Evolutionary conservation across 305 asterid species (phyloP), one percentile per base, ranked within the genome.

Genomic region (Fraxinus sp.): DNA sequence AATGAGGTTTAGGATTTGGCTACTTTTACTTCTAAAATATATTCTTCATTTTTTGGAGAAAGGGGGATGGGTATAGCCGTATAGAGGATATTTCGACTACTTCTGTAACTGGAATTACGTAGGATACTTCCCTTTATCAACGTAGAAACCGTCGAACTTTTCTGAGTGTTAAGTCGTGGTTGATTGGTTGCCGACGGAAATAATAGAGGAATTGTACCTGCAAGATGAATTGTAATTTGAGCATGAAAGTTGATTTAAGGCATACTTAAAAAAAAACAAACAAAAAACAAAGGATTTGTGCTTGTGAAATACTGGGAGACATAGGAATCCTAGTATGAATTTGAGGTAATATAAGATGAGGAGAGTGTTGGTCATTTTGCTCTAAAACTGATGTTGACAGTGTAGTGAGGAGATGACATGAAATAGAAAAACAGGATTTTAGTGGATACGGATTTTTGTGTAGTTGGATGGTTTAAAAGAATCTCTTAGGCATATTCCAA

Each of bases 401-500:
- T 78, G 78, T 26, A 57, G 24, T 81, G 68, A 59, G 70, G 87
- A 76, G 18, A 35, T 5, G 79, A 76, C 79, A 79, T 66, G 79
- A 83, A 39, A 66, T 85, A 82, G 79, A 79, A n/a, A 78, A 79
- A 62, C 49, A 79, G 46, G 36, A 77, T 75, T 78, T 11, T 79
- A 81, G 87, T 84, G 81, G 82, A 66, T 76, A 73, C 64, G 84
- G 71, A 44, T 83, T 77, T 84, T 72, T 82, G 74, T 86, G 84
- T 36, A 78, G 83, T 80, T 76, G 86, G 79, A 87, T 81, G 87
- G 90, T 86, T 86, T 74, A 84, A 86, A 87, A 82, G 88, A 70
- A 89, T 89, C 85, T 86, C 79, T 37, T 41, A 22, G 83, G 90
- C 78, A 88, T 86, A 86, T 85, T 85, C 91, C 89, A 79, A 76